phyloP scores from a whole-genome alignment of 2,329 filamentous ascomycete genomes.

The Knoxdaviesia proteae region DNA sequence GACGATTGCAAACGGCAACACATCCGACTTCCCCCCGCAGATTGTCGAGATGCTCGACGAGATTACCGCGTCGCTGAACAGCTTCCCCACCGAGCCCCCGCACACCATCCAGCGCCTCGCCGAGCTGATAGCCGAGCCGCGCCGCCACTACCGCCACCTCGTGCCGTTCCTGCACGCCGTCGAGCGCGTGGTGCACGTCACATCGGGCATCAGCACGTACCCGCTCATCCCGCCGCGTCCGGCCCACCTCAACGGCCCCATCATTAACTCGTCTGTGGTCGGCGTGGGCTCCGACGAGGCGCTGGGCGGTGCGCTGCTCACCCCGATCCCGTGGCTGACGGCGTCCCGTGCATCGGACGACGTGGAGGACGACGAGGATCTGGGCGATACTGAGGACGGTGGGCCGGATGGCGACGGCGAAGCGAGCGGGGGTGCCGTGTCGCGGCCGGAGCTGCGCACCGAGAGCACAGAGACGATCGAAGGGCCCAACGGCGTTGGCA shows the following conservation, averaged over 20 bases:
- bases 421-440: neutral
- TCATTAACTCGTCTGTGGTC: too few species aligned
- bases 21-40: conserved; percentile 33
- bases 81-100: conserved; percentile 58
- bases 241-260: conserved; percentile 11
- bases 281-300: conserved; percentile 52
- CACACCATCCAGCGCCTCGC: conserved; percentile 84
- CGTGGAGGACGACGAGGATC: conserved; percentile 8
- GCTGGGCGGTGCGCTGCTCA: conserved; percentile 73
- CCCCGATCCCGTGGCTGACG: conserved; percentile 79
- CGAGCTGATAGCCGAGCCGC: conserved; percentile 63
- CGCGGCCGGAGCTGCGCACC: conserved; percentile 34
- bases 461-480: conserved; percentile 66
- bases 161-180: conserved; percentile 76
- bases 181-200: conserved; percentile 77
- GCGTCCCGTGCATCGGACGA: conserved; percentile 16
- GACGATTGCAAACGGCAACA: conserved; percentile 7
- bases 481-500: conserved; percentile 57
- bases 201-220: conserved; percentile 60
- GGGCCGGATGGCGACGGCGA: neutral
- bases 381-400: conserved; percentile 2
- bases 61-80: conserved; percentile 39
- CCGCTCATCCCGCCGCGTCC: conserved; percentile 51
- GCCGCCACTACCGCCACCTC: conserved; percentile 59
- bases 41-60: conserved; percentile 40